A percentile compares a stretch with the other conserved stretches of the same genome.
Evolutionary conservation across 345 rosid genomes (phyloP).

Genomic region (Acer negundo): DNA sequence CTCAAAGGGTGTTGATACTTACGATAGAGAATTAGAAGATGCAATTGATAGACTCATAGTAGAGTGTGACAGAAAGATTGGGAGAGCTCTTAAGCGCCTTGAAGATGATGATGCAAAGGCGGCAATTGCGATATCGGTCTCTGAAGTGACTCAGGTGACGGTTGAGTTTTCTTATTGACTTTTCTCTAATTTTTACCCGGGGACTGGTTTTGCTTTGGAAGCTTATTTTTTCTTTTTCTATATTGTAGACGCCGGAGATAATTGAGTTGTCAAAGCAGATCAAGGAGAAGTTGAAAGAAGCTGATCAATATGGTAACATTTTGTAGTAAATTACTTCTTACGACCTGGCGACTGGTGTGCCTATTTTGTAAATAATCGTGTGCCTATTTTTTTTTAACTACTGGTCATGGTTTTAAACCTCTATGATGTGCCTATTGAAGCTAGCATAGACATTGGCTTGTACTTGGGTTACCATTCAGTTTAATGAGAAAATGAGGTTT

Average conservation of each 20-base stretch:
- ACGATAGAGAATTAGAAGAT: constrained; percentile 94
- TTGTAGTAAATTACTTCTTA: neutral
- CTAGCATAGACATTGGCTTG: neutral
- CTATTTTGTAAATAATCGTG: neutral
- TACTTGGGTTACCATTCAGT: no score
- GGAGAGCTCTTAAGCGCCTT: constrained; percentile 95
- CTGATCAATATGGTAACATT: constrained; percentile 73
- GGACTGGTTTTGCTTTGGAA: neutral
- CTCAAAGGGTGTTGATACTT: constrained; percentile 77
- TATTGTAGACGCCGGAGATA: constrained; percentile 72
- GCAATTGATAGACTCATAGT: constrained; percentile 93
- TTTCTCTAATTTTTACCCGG: constrained; percentile 2
- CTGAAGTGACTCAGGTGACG: constrained; percentile 93
- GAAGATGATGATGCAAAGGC: constrained; percentile 99
- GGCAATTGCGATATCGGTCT: constrained; percentile 96
- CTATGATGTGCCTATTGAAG: neutral
- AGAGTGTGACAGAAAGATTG: constrained; percentile 96
- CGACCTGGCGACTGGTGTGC: neutral
- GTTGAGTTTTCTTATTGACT: neutral
- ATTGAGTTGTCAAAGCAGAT: constrained; percentile 87
- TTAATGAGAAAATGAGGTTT: neutral
- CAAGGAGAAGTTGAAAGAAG: constrained; percentile 93
- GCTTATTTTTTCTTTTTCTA: constrained; percentile 8
- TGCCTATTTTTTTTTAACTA: neutral
- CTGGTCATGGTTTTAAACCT: neutral